Conservation (phyloP, 768 basidiomycete species). For the Auricularia sp. region DNA sequence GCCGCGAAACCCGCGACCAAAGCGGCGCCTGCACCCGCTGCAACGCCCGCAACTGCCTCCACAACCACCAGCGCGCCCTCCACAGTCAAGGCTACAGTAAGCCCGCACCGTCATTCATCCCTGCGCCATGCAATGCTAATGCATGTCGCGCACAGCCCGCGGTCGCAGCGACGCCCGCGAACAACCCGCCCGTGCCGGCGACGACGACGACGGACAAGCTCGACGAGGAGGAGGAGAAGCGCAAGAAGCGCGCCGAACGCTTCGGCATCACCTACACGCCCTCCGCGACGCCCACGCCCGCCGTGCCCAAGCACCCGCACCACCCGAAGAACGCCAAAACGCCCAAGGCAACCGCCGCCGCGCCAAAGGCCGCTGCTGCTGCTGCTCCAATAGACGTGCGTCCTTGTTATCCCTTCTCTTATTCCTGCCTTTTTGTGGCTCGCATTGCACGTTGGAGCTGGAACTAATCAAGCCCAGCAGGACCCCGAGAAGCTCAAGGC, state of each 20-base stretch:
- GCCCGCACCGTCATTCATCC: too few species aligned
- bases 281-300: conserved; percentile 17
- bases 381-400: conserved; percentile 17
- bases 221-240: conserved; percentile 10
- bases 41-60: not conserved
- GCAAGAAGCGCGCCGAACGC: conserved; percentile 46
- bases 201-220: not conserved
- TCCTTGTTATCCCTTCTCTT: too few species aligned
- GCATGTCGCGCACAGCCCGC: too few species aligned
- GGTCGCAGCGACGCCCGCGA: not conserved
- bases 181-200: not conserved
- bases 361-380: not conserved
- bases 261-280: conserved; percentile 58
- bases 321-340: conserved; percentile 9
- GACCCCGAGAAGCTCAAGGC: conserved; percentile 38
- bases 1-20: not conserved
- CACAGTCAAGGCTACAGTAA: not conserved
- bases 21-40: not conserved
- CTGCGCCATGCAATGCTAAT: too few species aligned
- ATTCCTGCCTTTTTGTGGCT: too few species aligned
- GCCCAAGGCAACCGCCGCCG: conserved; percentile 12
- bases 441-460: too few species aligned
- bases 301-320: conserved; percentile 12
- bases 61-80: not conserved
- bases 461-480: conserved; percentile 20